These are phyloP conservation scores for Colletotrichum sp. DNA, from an alignment of 2,329 filamentous ascomycete species.

Conservation along the genomic window DNA sequence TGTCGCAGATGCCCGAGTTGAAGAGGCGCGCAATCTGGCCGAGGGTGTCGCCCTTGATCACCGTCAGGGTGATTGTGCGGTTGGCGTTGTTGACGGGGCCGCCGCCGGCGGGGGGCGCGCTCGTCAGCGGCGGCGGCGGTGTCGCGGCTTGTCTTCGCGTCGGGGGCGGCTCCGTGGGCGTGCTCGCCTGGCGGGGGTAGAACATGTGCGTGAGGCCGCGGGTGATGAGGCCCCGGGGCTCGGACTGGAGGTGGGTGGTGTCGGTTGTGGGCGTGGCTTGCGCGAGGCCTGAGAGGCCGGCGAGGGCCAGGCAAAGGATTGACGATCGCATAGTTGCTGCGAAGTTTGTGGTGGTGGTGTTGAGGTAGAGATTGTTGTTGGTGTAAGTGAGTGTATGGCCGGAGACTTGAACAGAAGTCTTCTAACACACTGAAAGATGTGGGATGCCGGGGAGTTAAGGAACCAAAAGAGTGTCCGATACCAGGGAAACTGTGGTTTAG, in stretches of 20 bases:
- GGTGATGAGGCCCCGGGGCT: neutral
- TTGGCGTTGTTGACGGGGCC: neutral
- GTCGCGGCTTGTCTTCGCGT: neutral
- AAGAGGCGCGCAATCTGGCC: slow-evolving; percentile 3
- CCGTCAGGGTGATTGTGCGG: neutral
- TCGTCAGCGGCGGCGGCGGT: neutral
- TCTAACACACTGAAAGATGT: neutral
- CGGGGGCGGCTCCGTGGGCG: neutral
- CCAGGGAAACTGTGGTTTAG: neutral
- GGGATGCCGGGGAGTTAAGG: neutral
- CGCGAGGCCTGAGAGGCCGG: neutral
- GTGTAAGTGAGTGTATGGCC: neutral
- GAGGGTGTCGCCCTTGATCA: neutral
- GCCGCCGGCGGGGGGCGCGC: neutral
- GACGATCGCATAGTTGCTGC: slow-evolving; percentile 5
- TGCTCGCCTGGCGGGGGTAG: neutral
- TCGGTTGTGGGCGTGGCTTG: neutral
- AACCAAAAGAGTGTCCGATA: neutral
- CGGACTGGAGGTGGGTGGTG: neutral
- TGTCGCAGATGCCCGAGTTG: slow-evolving; percentile 20
- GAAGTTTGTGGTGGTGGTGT: neutral
- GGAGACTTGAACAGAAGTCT: neutral
- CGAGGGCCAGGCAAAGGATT: neutral
- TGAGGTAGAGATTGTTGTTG: neutral
- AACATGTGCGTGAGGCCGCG: neutral